These are phyloP conservation scores for Zasmidium angulare DNA, from an alignment of 2,329 filamentous ascomycete species.

Conservation along the genomic window DNA sequence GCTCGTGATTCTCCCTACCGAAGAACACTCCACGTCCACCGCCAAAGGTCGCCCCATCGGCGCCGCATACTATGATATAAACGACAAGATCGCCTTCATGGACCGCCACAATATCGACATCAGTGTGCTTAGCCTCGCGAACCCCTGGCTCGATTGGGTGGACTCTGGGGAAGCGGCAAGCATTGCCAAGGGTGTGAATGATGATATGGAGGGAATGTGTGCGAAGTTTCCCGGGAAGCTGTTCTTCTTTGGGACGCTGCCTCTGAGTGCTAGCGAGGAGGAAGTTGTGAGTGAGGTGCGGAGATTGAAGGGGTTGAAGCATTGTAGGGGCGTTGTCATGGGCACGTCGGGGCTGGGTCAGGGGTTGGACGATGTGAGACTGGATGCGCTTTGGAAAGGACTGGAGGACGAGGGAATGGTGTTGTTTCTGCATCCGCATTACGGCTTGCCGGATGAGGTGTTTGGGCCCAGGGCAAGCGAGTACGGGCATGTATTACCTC, in stretches of 20 bases:
- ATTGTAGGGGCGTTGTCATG: conserved; percentile 82
- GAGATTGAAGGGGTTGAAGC: conserved; percentile 60
- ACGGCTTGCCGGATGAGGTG: conserved; percentile 77
- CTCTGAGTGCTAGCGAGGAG: conserved; percentile 65
- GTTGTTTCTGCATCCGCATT: conserved; percentile 88
- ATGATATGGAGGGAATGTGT: conserved; percentile 75
- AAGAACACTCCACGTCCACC: conserved; percentile 32
- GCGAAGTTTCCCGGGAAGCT: conserved; percentile 63
- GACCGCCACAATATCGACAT: conserved; percentile 75
- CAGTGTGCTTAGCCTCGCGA: conserved; percentile 84
- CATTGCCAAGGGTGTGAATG: conserved; percentile 70
- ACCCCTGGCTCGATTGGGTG: conserved; percentile 92
- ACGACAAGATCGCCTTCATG: conserved; percentile 85
- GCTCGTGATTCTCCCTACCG: conserved; percentile 44
- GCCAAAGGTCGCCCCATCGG: conserved; percentile 77
- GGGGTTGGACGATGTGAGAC: conserved; percentile 73
- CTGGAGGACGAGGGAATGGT: conserved; percentile 65
- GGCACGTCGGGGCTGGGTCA: conserved; percentile 78
- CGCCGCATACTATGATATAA: conserved; percentile 76
- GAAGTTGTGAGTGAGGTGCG: conserved; percentile 65
- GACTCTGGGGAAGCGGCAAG: conserved; percentile 58
- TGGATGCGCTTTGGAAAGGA: conserved; percentile 71
- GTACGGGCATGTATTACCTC: conserved; percentile 83
- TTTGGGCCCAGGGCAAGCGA: conserved; percentile 72
- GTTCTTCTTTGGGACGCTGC: conserved; percentile 81